Percentiles rank a stretch among this genome's conserved stretches.
phyloP scores from a whole-genome alignment of 805 yeast species.

The Sugiyamaella valdiviana region DNA sequence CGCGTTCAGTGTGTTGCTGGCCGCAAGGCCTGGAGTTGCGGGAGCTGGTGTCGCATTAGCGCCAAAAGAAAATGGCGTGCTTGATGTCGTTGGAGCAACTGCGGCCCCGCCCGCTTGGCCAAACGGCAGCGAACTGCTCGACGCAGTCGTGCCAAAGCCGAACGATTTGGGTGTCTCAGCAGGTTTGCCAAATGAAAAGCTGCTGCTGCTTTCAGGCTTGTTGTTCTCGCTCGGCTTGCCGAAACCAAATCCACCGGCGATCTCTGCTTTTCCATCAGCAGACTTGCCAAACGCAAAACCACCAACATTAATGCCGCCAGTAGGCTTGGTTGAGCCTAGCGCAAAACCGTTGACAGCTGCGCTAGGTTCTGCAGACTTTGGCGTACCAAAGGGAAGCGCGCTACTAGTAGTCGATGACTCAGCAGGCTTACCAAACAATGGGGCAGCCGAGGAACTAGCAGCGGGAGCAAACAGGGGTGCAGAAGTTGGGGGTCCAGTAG shows the following conservation, averaged over 20 bases:
- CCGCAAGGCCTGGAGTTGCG: background rate
- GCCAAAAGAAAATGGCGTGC: too few relatives aligned
- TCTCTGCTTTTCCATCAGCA: too few relatives aligned
- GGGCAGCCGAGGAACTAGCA: too few relatives aligned
- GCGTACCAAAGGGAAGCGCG: background rate
- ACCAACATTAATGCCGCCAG: background rate
- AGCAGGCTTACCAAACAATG: too few relatives aligned
- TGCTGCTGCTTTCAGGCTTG: background rate
- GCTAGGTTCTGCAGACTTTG: too few relatives aligned
- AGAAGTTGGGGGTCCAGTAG: too few relatives aligned
- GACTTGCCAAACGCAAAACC: background rate
- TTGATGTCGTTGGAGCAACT: background rate
- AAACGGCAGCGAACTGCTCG: background rate
- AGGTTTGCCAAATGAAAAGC: background rate
- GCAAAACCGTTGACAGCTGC: too few relatives aligned
- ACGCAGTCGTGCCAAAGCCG: background rate
- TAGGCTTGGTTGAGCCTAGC: conserved; percentile 2
- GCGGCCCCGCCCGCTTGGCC: background rate
- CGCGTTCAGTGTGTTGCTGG: too few relatives aligned
- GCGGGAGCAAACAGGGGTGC: too few relatives aligned
- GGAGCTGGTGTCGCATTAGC: background rate
- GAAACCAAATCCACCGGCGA: too few relatives aligned
- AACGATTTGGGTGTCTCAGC: background rate
- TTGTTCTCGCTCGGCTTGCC: too few relatives aligned
- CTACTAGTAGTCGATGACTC: too few relatives aligned